These are phyloP conservation scores for Phytophthora hybrid DNA, from an alignment of 352 stramenopile genomes.

Conservation along the genomic window DNA sequence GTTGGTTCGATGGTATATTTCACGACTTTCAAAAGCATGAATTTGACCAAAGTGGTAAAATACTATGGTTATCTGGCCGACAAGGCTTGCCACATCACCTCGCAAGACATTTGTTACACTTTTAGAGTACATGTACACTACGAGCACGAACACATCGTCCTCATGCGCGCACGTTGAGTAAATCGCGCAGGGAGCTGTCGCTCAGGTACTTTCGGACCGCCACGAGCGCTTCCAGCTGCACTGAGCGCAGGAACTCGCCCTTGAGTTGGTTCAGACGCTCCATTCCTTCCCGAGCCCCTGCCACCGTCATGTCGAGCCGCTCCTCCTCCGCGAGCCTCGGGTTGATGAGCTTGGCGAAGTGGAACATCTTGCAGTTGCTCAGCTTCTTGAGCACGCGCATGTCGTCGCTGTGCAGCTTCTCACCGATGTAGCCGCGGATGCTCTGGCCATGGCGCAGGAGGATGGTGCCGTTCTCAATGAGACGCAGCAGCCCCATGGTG, in stretches of 20 bases:
- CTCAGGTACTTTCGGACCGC: constrained; percentile 79
- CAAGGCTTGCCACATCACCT: not conserved
- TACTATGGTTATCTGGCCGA: no score
- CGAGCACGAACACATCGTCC: not conserved
- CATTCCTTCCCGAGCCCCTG: constrained; percentile 42
- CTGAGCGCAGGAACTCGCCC: constrained; percentile 74
- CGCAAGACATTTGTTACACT: not conserved
- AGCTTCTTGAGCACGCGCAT: constrained; percentile 90
- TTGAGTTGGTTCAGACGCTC: constrained; percentile 61
- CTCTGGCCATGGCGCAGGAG: constrained; percentile 69
- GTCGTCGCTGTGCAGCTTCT: constrained; percentile 84
- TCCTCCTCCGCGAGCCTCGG: constrained; percentile 67
- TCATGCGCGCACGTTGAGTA: constrained; percentile 56
- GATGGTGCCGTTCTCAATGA: constrained; percentile 74
- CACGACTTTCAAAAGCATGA: no score
- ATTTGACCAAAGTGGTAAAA: no score
- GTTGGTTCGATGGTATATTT: no score
- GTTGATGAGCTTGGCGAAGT: constrained; percentile 74
- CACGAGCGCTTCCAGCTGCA: constrained; percentile 81
- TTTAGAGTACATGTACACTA: constrained; percentile 6
- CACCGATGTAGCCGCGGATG: constrained; percentile 75
- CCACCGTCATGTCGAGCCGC: constrained; percentile 51
- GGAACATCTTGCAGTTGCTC: constrained; percentile 84
- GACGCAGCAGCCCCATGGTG: constrained; percentile 67
- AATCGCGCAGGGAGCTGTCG: constrained; percentile 69